These are phyloP conservation scores for Mycena filopes DNA, from an alignment of 768 basidiomycete genomes.

Conservation along the genomic window DNA sequence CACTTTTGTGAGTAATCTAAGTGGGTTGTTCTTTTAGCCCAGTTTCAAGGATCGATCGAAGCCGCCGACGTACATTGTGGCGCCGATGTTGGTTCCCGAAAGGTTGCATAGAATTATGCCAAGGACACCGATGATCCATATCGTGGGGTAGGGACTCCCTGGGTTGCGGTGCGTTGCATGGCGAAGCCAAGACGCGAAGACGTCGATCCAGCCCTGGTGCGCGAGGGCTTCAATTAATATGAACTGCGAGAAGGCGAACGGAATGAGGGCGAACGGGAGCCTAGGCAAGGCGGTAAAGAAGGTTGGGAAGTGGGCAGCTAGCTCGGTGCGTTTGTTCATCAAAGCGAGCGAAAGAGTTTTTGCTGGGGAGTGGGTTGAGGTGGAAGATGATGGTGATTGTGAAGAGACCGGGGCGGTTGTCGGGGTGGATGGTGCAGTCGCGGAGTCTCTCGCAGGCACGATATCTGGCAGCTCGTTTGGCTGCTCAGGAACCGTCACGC, in stretches of 20 bases:
- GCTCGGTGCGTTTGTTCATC: conserved; percentile 26
- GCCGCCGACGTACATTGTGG: conserved; percentile 64
- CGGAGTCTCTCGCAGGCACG: background rate
- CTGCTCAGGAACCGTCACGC: conserved; percentile 12
- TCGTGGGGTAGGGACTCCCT: conserved; percentile 46
- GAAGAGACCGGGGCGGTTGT: background rate
- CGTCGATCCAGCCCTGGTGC: conserved; percentile 86
- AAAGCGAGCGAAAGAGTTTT: conserved; percentile 20
- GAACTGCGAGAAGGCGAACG: conserved; percentile 95
- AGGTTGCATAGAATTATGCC: conserved; percentile 76
- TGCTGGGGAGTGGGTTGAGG: background rate
- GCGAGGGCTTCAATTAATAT: conserved; percentile 89
- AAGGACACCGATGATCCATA: conserved; percentile 70
- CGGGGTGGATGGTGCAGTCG: background rate
- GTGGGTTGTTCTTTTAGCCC: no score
- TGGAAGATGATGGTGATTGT: background rate
- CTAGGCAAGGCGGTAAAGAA: conserved; percentile 71
- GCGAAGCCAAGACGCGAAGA: conserved; percentile 75
- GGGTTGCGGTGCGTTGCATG: conserved; percentile 42
- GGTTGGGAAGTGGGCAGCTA: conserved; percentile 71
- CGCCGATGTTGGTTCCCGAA: conserved; percentile 84
- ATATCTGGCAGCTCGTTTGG: background rate
- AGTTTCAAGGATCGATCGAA: no score
- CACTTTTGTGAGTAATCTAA: conserved; percentile 77
- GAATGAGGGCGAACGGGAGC: conserved; percentile 84